Evolutionary conservation across 2,329 filamentous ascomycete species (phyloP).

Genomic region (Ophioceras dolichostomum): DNA sequence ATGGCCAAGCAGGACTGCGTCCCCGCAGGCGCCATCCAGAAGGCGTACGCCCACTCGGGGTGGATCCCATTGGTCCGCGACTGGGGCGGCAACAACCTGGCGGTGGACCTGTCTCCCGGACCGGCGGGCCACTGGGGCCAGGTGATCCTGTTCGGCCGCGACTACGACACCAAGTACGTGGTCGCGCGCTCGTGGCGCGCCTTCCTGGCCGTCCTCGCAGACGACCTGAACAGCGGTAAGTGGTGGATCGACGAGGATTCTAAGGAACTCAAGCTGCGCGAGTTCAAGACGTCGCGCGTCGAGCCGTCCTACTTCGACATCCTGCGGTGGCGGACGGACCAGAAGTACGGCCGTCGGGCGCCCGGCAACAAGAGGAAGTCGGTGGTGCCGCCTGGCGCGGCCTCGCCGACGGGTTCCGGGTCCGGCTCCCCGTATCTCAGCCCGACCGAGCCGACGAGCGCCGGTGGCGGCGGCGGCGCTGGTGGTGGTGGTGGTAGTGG

Average conservation of each 20-base stretch:
- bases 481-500: too few species aligned
- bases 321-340: slow-evolving; percentile 86
- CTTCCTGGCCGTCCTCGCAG: slow-evolving; percentile 76
- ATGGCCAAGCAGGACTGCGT: slow-evolving; percentile 77
- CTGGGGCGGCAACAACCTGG: slow-evolving; percentile 97
- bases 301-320: slow-evolving; percentile 94
- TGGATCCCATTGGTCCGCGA: slow-evolving; percentile 96
- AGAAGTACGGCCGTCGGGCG: slow-evolving; percentile 70
- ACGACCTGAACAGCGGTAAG: slow-evolving; percentile 82
- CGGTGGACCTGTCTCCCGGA: slow-evolving; percentile 83
- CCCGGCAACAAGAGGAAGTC: slow-evolving; percentile 37
- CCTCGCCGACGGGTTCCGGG: slow-evolving; percentile 27
- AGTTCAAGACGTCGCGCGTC: slow-evolving; percentile 80
- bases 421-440: slow-evolving; percentile 52
- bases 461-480: too few species aligned
- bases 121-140: slow-evolving; percentile 90
- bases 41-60: slow-evolving; percentile 81
- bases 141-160: slow-evolving; percentile 89
- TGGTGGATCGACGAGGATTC: slow-evolving; percentile 88
- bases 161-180: slow-evolving; percentile 98
- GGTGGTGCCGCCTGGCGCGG: slow-evolving; percentile 24
- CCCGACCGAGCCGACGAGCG: slow-evolving; percentile 41
- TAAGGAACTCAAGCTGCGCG: slow-evolving; percentile 79
- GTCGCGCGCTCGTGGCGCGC: slow-evolving; percentile 83
- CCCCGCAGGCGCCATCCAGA: slow-evolving; percentile 75